These are phyloP conservation scores for Penicillium sp. DNA, from an alignment of 2,329 filamentous ascomycete genomes.

Conservation along the genomic window DNA sequence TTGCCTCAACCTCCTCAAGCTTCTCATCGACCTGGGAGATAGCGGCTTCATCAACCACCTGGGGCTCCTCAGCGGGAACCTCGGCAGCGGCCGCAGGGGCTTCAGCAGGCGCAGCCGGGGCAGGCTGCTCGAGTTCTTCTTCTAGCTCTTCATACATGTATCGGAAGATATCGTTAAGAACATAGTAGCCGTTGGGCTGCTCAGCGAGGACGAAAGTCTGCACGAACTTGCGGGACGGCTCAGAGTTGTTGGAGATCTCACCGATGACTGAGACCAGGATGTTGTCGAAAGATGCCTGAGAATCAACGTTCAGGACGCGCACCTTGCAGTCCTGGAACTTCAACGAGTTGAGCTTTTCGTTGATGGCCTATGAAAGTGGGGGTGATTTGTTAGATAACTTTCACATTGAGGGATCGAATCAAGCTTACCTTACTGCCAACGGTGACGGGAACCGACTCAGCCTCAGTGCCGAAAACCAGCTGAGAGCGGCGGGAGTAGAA, in stretches of 20 bases:
- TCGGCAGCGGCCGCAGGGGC: conserved; percentile 29
- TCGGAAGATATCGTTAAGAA: conserved; percentile 94
- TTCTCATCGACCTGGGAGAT: conserved; percentile 60
- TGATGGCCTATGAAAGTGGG: conserved; percentile 59
- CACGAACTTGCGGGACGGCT: conserved; percentile 87
- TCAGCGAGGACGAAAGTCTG: conserved; percentile 96
- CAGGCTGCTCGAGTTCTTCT: conserved; percentile 43
- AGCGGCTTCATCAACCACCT: conserved; percentile 38
- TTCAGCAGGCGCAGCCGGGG: conserved; percentile 34
- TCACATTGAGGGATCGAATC: conserved; percentile 1
- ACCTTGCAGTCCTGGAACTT: conserved; percentile 98
- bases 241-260: conserved; percentile 88
- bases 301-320: conserved; percentile 93
- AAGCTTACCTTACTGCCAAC: conserved; percentile 72
- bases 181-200: conserved; percentile 94
- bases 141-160: conserved; percentile 73
- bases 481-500: conserved; percentile 96
- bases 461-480: conserved; percentile 85
- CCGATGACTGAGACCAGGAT: conserved; percentile 98
- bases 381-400: conserved; percentile 7
- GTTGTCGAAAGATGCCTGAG: conserved; percentile 81
- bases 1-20: conserved; percentile 56
- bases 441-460: conserved; percentile 75
- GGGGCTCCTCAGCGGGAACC: conserved; percentile 23
- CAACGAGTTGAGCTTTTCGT: conserved; percentile 84